Evolutionary conservation across 2,329 filamentous ascomycete genomes (phyloP), one percentile per base, ranked within the genome.

Genomic region (Colletotrichum tofieldiae): DNA sequence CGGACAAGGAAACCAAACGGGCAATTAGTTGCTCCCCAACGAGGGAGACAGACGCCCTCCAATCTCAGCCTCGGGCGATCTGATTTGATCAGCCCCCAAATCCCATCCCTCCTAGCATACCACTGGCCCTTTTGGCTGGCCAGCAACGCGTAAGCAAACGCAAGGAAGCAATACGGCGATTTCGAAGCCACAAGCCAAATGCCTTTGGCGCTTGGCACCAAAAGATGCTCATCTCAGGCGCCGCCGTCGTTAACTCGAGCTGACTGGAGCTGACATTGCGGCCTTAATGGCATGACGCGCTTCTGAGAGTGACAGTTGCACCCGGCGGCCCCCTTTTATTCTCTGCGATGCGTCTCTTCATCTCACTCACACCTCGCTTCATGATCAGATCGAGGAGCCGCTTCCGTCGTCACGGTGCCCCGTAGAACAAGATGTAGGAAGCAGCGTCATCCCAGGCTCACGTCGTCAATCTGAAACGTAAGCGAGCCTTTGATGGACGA

Each of bases 401-500:
- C 43, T 55, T 52, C 52, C 65, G 45, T 60, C 43, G 39, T 64
- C 32, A 41, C 43, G 59, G 54, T 52, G 20, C 23, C 63, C 47
- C 65, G 39, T 68, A 37, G 65, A 60, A 61, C 59, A 64, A 65
- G 39, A 18, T 35, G 29, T 18, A 32, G 45, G 29, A 68, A 55
- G 56, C 69, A 69, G 65, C 69, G 52, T 47, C 59, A 69, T 64
- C 69, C 69, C 52, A 52, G 65, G 7, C 39, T 69, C 65, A 59
- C 23, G 39, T 72, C 52, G 69, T 59, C 65, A 69, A 69, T 64
- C 65, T 69, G 69, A 72, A 69, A 72, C 69, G 29, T 35, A 55
- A 69, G 65, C 69, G 69, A 69, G 65, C 59, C 29, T 64, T 54
- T 59, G 20, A 47, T 59, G 58, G 54, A 59, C 58, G 23, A 72